Percentiles rank a stretch among this genome's conserved stretches.
phyloP scores from a whole-genome alignment of 106 monocot species.

The Dendrobium catenatum region DNA sequence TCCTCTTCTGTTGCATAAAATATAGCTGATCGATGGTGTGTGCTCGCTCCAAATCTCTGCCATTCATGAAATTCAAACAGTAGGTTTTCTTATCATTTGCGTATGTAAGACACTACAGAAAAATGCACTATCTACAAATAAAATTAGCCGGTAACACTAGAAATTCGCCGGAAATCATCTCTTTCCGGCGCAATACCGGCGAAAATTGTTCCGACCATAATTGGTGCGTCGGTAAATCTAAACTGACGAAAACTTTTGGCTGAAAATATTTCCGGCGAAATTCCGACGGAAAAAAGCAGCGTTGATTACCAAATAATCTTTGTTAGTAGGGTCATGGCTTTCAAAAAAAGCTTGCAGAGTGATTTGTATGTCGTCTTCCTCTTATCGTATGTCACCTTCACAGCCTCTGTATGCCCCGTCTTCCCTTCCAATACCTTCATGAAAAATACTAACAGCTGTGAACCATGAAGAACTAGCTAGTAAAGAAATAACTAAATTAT shows the following conservation, averaged over 20 bases:
- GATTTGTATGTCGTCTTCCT: slow-evolving; percentile 22
- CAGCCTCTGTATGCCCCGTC: slow-evolving; percentile 48
- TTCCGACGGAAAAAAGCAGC: background rate
- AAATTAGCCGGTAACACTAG: too few species aligned
- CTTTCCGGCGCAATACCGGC: too few species aligned
- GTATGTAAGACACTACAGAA: background rate
- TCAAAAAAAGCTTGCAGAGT: slow-evolving; percentile 30
- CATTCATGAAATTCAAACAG: too few species aligned
- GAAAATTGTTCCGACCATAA: too few species aligned
- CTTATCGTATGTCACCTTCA: slow-evolving; percentile 33
- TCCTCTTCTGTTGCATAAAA: slow-evolving; percentile 39
- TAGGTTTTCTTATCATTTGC: too few species aligned
- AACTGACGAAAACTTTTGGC: too few species aligned
- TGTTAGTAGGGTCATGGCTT: slow-evolving; percentile 52
- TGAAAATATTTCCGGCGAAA: too few species aligned
- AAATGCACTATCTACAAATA: too few species aligned
- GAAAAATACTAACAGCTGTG: too few species aligned
- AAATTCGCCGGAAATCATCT: too few species aligned
- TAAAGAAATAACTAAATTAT: background rate
- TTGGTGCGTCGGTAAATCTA: too few species aligned
- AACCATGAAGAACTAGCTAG: background rate
- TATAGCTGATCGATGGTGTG: slow-evolving; percentile 37
- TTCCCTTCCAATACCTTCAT: slow-evolving; percentile 25
- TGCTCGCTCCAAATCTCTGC: slow-evolving; percentile 29
- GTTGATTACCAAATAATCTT: slow-evolving; percentile 32